These are phyloP conservation scores for Phialophora macrospora DNA, from an alignment of 2,329 filamentous ascomycete genomes.

Conservation along the genomic window DNA sequence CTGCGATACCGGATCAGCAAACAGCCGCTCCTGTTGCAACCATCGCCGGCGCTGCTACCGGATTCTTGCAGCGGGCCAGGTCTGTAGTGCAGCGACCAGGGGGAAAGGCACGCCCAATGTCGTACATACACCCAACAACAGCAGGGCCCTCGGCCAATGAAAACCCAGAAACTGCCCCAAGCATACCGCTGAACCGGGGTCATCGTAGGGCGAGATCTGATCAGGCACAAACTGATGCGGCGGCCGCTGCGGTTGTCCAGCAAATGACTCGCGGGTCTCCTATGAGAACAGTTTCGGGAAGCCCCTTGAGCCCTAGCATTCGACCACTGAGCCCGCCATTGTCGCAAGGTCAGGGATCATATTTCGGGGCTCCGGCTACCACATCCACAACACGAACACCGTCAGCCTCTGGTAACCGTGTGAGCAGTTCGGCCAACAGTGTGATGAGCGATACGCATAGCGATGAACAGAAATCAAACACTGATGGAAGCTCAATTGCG, in stretches of 20 bases:
- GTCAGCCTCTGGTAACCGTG: slow-evolving; percentile 50
- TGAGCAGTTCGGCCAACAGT: slow-evolving; percentile 69
- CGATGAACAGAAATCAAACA: slow-evolving; percentile 51
- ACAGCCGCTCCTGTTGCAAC: slow-evolving; percentile 75
- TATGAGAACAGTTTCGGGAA: slow-evolving; percentile 49
- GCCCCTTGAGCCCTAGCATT: slow-evolving; percentile 59
- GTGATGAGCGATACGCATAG: slow-evolving; percentile 54
- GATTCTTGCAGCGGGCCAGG: slow-evolving; percentile 64
- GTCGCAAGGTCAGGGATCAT: slow-evolving; percentile 55
- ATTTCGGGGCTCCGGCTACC: slow-evolving; percentile 55
- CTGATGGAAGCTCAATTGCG: slow-evolving; percentile 55
- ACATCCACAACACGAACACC: slow-evolving; percentile 43
- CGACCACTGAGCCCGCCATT: slow-evolving; percentile 61
- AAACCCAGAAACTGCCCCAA: slow-evolving; percentile 55
- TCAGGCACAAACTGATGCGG: slow-evolving; percentile 44
- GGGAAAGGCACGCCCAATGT: slow-evolving; percentile 43
- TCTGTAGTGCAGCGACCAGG: slow-evolving; percentile 58
- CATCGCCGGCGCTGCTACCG: slow-evolving; percentile 56
- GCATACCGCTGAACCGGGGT: slow-evolving; percentile 52
- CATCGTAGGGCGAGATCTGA: slow-evolving; percentile 59
- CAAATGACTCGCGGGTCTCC: slow-evolving; percentile 82
- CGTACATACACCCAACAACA: slow-evolving; percentile 48
- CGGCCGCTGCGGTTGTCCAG: slow-evolving; percentile 74
- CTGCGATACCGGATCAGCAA: slow-evolving; percentile 70
- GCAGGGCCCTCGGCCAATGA: slow-evolving; percentile 49